Evolutionary conservation across 352 stramenopile species (phyloP), one percentile per base, ranked within the genome.

Genomic region (Bremia lactucae): DNA sequence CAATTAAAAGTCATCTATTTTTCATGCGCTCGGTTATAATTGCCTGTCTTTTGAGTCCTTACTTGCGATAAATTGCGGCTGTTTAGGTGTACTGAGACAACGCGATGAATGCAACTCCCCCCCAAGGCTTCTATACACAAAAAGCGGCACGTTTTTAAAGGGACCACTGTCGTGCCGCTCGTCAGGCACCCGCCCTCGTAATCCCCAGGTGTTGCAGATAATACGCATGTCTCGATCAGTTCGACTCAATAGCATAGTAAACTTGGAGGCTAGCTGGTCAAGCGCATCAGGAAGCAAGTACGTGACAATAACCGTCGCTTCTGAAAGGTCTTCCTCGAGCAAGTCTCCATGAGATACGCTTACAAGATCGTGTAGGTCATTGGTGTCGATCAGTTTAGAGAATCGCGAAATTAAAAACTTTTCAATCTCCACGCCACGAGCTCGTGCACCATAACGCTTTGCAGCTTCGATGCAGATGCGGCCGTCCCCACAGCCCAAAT

Each of bases 191-290:
- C 75, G 36, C 0, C 52, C 61, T 4, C 42, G 52, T 38, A 81
- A 71, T 24, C 64, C 65, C 68, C 68, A 81, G 50, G 68, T 73
- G 52, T 81, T 81, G 60, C 68, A 77, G 25, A 81, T 75, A 46
- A 81, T 67, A 13, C 68, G 65, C 34, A 71, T 48, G 25, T 71
- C 39, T 37, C 52, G 65, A 33, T 56, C 29, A 13, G 56, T 52
- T 25, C 58, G 53, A 10, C 34, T 50, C 37, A 81, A 42, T 15
- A 72, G 41, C 33, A 43, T 42, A 6, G 47, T 56, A 31, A 81
- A 60, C 25, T 72, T 75, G 28, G 55, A 41, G 2, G 42, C 54
- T 14, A 81, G 44, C 43, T 67, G 42, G 18, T 64, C 49, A 31
- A 81, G 53, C 28, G 68, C 68, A 13, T 81, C 65, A 1, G 68